A percentile compares a stretch with the other conserved stretches of the same genome.
phyloP scores from a whole-genome alignment of 2,329 filamentous ascomycete species.

The Pseudogymnoascus verrucosus region DNA sequence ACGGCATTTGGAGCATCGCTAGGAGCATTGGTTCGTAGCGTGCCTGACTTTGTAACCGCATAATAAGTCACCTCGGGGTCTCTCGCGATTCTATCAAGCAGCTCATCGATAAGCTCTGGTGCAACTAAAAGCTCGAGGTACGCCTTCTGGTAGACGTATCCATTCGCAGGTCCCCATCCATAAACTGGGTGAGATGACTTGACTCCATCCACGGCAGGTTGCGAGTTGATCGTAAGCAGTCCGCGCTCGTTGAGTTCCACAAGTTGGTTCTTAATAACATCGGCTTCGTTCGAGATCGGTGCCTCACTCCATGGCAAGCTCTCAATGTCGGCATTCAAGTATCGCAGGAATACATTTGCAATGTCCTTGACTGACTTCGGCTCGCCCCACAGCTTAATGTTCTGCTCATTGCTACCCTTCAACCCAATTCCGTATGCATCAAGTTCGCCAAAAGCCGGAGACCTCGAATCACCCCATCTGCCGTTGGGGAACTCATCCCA shows the following conservation, averaged over 20 bases:
- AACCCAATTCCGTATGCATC: conserved; percentile 91
- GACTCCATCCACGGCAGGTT: conserved; percentile 85
- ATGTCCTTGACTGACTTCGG: conserved; percentile 74
- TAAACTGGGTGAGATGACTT: conserved; percentile 81
- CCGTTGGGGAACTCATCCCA: conserved; percentile 99
- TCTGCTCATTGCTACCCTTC: conserved; percentile 91
- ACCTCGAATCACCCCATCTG: conserved; percentile 94
- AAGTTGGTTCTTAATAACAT: conserved; percentile 67
- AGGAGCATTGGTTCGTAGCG: conserved; percentile 75
- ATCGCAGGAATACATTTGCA: conserved; percentile 74
- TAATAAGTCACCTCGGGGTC: conserved; percentile 88
- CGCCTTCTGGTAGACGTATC: conserved; percentile 97
- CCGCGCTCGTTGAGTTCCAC: conserved; percentile 78
- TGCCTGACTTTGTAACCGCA: conserved; percentile 76
- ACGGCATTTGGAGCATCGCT: conserved; percentile 92
- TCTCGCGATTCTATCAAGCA: conserved; percentile 69
- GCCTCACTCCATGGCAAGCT: conserved; percentile 91
- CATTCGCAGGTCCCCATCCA: conserved; percentile 91
- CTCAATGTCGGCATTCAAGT: conserved; percentile 72
- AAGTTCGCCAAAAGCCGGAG: conserved; percentile 90
- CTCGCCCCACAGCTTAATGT: conserved; percentile 89
- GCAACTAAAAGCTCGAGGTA: conserved; percentile 89
- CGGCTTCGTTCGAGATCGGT: conserved; percentile 73
- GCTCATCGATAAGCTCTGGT: conserved; percentile 66
- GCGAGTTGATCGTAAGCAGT: conserved; percentile 92